Evolutionary conservation across 2,329 filamentous ascomycete genomes (phyloP).

Genomic region (Pseudocercospora eumusae): DNA sequence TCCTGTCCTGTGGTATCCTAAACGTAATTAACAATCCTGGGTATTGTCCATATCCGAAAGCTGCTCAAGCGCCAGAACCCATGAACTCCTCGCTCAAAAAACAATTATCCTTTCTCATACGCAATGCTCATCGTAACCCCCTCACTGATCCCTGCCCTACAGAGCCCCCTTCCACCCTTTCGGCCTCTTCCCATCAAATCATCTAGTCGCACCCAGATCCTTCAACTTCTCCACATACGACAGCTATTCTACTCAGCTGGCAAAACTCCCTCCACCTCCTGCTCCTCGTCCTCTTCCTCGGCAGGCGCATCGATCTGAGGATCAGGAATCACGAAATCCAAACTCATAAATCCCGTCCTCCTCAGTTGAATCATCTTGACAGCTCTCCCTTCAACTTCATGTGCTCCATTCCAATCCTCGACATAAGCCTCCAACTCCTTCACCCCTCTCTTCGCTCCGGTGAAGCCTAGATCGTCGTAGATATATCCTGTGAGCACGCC

Average conservation of each 20-base stretch:
- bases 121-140: background rate
- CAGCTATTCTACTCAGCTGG: constrained; percentile 6
- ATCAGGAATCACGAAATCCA: constrained; percentile 80
- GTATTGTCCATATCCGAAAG: background rate
- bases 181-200: background rate
- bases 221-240: background rate
- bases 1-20: background rate
- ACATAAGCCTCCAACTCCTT: constrained; percentile 75
- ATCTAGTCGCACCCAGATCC: background rate
- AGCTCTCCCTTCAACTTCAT: constrained; percentile 57
- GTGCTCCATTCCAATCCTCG: constrained; percentile 78
- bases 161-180: background rate
- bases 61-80: constrained; percentile 3
- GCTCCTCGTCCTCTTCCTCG: constrained; percentile 28
- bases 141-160: background rate
- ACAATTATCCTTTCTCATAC: background rate
- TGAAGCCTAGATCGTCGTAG: constrained; percentile 86
- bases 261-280: constrained; percentile 6
- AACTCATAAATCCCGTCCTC: constrained; percentile 82
- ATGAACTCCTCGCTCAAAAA: background rate
- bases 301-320: constrained; percentile 61
- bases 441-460: constrained; percentile 71
- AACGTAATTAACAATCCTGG: constrained; percentile 1
- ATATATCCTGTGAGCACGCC: constrained; percentile 87
- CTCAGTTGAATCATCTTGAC: constrained; percentile 78